Evolutionary conservation across 306 rosid genomes (phyloP).

Genomic region (Trifolium fragiferum): DNA sequence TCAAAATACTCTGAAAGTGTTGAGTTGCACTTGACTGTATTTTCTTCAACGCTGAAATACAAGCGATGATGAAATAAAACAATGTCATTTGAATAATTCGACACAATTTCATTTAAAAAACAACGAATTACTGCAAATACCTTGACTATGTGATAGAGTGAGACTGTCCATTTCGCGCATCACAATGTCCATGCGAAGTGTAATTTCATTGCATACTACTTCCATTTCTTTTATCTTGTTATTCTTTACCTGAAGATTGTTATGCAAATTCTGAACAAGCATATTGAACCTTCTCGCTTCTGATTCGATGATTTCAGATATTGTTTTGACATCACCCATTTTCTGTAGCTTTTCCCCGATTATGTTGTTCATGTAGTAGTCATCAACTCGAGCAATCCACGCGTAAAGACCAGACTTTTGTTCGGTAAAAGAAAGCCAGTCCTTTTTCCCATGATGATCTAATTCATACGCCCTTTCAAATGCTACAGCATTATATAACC

Average conservation of each 20-base stretch:
- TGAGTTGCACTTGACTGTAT: slow-evolving; percentile 83
- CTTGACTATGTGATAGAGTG: slow-evolving; percentile 70
- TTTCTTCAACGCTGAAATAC: slow-evolving; percentile 71
- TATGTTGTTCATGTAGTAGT: slow-evolving; percentile 61
- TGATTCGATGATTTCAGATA: slow-evolving; percentile 77
- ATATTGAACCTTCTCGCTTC: slow-evolving; percentile 75
- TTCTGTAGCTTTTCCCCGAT: slow-evolving; percentile 79
- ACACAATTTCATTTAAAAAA: slow-evolving; percentile 9
- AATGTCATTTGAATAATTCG: slow-evolving; percentile 23
- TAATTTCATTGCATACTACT: slow-evolving; percentile 64
- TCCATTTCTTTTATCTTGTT: slow-evolving; percentile 71
- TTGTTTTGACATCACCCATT: slow-evolving; percentile 74
- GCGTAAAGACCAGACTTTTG: slow-evolving; percentile 78
- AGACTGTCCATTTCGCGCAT: slow-evolving; percentile 71
- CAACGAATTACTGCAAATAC: slow-evolving; percentile 34
- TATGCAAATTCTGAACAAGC: slow-evolving; percentile 70
- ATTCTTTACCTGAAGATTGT: slow-evolving; percentile 67
- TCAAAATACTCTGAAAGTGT: slow-evolving; percentile 81
- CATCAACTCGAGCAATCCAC: slow-evolving; percentile 90
- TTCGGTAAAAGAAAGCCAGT: slow-evolving; percentile 58
- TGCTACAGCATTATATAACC: slow-evolving; percentile 74
- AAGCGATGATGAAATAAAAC: slow-evolving; percentile 45
- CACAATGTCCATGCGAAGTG: slow-evolving; percentile 55
- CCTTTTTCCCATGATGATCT: slow-evolving; percentile 75
- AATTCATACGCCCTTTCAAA: slow-evolving; percentile 86